A percentile compares a stretch with the other conserved stretches of the same genome.
These are phyloP conservation scores for Tylopilus plumbeoviolaceoides DNA, from an alignment of 768 basidiomycete species.

Conservation along the genomic window DNA sequence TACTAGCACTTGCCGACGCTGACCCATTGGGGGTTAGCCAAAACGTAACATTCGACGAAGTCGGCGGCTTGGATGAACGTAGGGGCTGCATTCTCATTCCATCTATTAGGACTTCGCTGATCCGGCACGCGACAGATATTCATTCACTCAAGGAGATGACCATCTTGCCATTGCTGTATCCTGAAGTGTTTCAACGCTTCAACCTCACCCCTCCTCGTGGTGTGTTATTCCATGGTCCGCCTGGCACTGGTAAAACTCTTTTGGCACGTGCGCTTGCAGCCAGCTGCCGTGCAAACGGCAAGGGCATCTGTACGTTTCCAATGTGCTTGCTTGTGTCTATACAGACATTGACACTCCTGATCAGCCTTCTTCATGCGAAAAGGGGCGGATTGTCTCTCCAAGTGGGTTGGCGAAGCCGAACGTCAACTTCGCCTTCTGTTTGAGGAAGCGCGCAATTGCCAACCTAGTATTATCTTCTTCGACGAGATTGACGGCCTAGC, in stretches of 20 bases:
- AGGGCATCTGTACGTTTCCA: constrained; percentile 73
- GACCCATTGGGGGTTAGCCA: constrained; percentile 93
- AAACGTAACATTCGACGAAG: constrained; percentile 93
- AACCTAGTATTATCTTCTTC: constrained; percentile 98
- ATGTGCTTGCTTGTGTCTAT: neutral
- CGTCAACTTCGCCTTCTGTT: constrained; percentile 92
- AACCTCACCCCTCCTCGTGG: constrained; percentile 93
- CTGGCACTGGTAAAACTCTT: constrained; percentile 97
- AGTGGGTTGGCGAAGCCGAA: constrained; percentile 99
- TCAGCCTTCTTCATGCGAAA: constrained; percentile 99
- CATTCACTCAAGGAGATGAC: constrained; percentile 99
- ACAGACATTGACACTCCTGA: neutral
- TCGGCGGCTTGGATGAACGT: constrained; percentile 96
- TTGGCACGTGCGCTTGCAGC: constrained; percentile 92
- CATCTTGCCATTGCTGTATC: constrained; percentile 88
- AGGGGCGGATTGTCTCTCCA: constrained; percentile 95
- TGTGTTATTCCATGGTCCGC: constrained; percentile 96
- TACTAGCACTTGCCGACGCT: constrained; percentile 80
- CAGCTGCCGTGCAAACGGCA: constrained; percentile 81
- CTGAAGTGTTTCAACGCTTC: constrained; percentile 94
- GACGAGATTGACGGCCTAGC: constrained; percentile 99
- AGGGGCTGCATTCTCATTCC: constrained; percentile 23
- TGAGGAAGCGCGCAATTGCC: constrained; percentile 88
- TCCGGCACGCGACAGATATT: constrained; percentile 56
- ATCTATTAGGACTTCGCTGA: neutral